A percentile compares a stretch with the other conserved stretches of the same genome.
Evolutionary conservation across 2,329 filamentous ascomycete genomes (phyloP).

Genomic region (Venturiaceae sp.): DNA sequence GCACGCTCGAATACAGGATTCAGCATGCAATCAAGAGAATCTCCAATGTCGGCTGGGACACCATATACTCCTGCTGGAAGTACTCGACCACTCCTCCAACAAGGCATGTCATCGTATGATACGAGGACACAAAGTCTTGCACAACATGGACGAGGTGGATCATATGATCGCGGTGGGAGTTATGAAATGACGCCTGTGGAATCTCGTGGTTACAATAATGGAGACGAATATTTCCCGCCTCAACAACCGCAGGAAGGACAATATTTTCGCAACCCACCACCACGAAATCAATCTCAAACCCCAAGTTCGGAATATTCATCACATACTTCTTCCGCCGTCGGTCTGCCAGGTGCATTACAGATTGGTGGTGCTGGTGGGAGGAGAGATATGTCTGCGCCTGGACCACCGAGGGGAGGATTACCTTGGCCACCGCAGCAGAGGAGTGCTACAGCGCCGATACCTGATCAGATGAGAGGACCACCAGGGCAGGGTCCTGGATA

Average conservation of each 20-base stretch:
- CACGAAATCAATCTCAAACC: neutral
- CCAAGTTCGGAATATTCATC: neutral
- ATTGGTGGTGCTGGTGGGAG: neutral
- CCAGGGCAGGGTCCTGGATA: neutral
- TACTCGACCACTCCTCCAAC: neutral
- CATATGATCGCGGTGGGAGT: neutral
- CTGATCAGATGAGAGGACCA: neutral
- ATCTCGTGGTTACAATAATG: slow-evolving; percentile 1
- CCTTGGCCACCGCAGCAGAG: slow-evolving; percentile 2
- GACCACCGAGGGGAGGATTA: neutral
- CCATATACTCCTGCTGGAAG: neutral
- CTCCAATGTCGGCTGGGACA: neutral
- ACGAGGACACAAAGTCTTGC: neutral
- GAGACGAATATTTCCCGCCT: neutral
- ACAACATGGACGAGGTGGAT: neutral
- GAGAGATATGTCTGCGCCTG: slow-evolving; percentile 6
- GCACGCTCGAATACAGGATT: neutral
- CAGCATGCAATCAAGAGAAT: neutral
- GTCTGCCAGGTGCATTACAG: neutral
- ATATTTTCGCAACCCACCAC: neutral
- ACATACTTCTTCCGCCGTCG: neutral
- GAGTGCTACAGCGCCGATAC: slow-evolving; percentile 2
- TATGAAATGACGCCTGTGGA: slow-evolving; percentile 10
- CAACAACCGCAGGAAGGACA: neutral
- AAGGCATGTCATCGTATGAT: slow-evolving; percentile 8